phyloP scores from a whole-genome alignment of 495 filamentous ascomycete genomes.

The Aspergillus nanangensis region DNA sequence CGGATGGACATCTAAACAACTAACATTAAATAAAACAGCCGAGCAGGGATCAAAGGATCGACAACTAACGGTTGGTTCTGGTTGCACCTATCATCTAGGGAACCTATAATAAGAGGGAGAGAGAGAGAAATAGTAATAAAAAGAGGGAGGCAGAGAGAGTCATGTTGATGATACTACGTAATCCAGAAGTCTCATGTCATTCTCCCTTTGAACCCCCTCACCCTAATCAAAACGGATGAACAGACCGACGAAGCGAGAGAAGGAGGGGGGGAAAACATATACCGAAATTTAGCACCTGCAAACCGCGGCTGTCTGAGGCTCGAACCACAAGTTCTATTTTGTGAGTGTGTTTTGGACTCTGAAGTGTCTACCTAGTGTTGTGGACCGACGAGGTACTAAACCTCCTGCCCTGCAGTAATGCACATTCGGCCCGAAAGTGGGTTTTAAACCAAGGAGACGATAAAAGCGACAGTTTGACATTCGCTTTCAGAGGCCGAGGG shows the following conservation, averaged over 20 bases:
- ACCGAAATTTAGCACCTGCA: no score
- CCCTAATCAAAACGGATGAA: no score
- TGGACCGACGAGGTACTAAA: conserved; percentile 2
- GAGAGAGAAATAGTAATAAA: not conserved
- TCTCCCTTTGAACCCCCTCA: no score
- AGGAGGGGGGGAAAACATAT: no score
- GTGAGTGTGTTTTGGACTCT: not conserved
- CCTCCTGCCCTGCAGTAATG: conserved; percentile 14
- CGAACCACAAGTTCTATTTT: no score
- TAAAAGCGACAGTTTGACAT: not conserved
- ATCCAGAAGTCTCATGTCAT: no score
- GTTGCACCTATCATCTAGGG: not conserved
- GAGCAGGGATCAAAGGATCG: not conserved
- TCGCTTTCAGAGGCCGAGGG: not conserved
- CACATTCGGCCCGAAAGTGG: conserved; percentile 17
- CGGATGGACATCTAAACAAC: not conserved
- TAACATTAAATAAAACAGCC: not conserved
- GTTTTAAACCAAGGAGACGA: conserved; percentile 13
- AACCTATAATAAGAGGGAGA: not conserved
- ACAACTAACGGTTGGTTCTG: not conserved
- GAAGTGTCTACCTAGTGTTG: not conserved
- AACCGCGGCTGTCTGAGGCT: no score
- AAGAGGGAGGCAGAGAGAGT: no score
- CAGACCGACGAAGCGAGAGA: no score
- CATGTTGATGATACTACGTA: no score